Evolutionary conservation across 345 rosid species (phyloP).

Genomic region (Acer campestre): DNA sequence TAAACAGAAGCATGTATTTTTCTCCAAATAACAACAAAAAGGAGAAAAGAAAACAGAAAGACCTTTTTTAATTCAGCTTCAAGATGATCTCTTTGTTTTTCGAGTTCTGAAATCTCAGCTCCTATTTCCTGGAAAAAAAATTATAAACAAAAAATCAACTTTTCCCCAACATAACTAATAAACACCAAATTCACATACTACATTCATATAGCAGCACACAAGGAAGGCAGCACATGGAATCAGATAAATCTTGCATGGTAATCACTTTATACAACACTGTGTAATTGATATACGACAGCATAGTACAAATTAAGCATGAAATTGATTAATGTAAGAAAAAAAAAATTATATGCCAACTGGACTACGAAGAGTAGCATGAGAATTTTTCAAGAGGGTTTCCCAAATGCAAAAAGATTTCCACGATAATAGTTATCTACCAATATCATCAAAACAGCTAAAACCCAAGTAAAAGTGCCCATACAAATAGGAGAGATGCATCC

Average conservation of each 20-base stretch:
- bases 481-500: neutral
- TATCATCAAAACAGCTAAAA: slow-evolving; percentile 4
- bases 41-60: slow-evolving; percentile 9
- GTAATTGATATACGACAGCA: neutral
- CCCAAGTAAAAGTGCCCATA: neutral
- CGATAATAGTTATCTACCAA: neutral
- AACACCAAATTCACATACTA: neutral
- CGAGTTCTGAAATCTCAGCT: slow-evolving; percentile 77
- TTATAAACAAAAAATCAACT: slow-evolving; percentile 20
- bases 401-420: neutral
- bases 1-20: neutral
- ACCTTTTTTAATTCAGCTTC: slow-evolving; percentile 94
- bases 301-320: neutral
- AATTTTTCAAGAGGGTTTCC: neutral
- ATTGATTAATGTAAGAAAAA: neutral
- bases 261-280: neutral
- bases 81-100: slow-evolving; percentile 81
- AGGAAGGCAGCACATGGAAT: slow-evolving; percentile 4
- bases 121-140: slow-evolving; percentile 63
- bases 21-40: neutral
- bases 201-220: slow-evolving; percentile 2
- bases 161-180: slow-evolving; percentile 9
- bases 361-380: neutral
- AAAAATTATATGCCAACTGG: neutral
- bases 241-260: neutral